Evolutionary conservation across 495 filamentous ascomycete genomes (phyloP).

Genomic region (Talaromyces stipitatus): DNA sequence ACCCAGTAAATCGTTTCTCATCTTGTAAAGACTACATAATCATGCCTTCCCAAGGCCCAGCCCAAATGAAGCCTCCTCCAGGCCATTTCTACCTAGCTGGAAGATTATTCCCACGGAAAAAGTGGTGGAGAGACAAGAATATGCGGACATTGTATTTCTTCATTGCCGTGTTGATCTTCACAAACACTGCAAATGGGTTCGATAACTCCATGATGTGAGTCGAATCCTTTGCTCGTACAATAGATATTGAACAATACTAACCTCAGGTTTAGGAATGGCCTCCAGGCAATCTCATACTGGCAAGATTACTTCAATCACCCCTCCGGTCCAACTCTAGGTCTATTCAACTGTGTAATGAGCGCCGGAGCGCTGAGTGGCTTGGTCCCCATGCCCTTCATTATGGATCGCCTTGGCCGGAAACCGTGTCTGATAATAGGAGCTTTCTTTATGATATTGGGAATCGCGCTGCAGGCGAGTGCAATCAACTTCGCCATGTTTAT

Average conservation of each 20-base stretch:
- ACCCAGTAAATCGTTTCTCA: too few relatives aligned
- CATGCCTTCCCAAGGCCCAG: not conserved
- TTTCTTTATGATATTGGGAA: conserved; percentile 16
- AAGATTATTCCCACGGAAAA: conserved; percentile 14
- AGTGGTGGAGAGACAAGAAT: conserved; percentile 19
- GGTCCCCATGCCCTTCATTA: conserved; percentile 13
- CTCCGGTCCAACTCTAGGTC: conserved; percentile 16
- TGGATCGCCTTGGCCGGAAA: conserved; percentile 14
- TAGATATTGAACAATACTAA: not conserved
- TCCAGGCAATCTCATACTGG: conserved; percentile 42
- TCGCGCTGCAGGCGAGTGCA: not conserved
- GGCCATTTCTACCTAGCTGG: conserved; percentile 21
- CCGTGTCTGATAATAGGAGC: conserved; percentile 11
- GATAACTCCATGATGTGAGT: conserved; percentile 31
- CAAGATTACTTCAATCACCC: conserved; percentile 33
- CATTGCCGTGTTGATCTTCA: conserved; percentile 14
- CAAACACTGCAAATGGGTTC: conserved; percentile 20
- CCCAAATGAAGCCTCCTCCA: conserved; percentile 11
- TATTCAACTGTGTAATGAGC: conserved; percentile 18
- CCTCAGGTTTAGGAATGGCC: conserved; percentile 25
- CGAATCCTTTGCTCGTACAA: not conserved
- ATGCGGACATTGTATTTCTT: conserved; percentile 20
- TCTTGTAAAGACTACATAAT: not conserved
- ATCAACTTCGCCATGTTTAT: conserved; percentile 15
- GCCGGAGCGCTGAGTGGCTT: conserved; percentile 15